A percentile compares a stretch with the other conserved stretches of the same genome.
Evolutionary conservation across 768 basidiomycete genomes (phyloP).

Genomic region (Lyophyllum atratum): DNA sequence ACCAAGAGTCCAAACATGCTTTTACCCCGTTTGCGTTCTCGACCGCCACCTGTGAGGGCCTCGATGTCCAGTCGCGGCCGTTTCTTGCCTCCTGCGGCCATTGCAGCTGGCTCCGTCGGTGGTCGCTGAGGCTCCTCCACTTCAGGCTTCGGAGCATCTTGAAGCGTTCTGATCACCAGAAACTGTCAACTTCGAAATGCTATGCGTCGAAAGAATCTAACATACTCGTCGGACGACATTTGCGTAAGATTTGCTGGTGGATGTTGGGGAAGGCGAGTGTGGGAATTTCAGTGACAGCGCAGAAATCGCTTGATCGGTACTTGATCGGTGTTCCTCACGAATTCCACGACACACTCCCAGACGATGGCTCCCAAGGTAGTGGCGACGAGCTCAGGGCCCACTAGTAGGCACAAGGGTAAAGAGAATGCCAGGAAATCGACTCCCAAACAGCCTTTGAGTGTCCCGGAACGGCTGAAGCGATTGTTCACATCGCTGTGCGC

Average conservation of each 20-base stretch:
- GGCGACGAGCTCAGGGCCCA: slow-evolving; percentile 4
- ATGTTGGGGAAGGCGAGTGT: slow-evolving; percentile 28
- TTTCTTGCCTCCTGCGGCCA: slow-evolving; percentile 51
- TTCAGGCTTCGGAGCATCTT: slow-evolving; percentile 31
- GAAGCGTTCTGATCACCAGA: slow-evolving; percentile 18
- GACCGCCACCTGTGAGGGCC: slow-evolving; percentile 38
- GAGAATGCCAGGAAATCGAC: slow-evolving; percentile 2
- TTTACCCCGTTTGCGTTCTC: slow-evolving; percentile 83
- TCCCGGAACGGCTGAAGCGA: slow-evolving; percentile 47
- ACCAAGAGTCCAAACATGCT: slow-evolving; percentile 84
- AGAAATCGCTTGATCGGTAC: neutral
- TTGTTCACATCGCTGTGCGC: slow-evolving; percentile 80
- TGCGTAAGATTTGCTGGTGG: slow-evolving; percentile 17
- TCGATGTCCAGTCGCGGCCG: slow-evolving; percentile 74
- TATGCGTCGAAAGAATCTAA: slow-evolving; percentile 3
- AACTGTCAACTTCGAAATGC: neutral
- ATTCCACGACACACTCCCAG: neutral
- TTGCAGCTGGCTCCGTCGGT: slow-evolving; percentile 48
- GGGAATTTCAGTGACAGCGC: slow-evolving; percentile 26
- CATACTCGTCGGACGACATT: slow-evolving; percentile 61
- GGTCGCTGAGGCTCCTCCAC: slow-evolving; percentile 33
- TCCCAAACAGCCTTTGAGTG: slow-evolving; percentile 32
- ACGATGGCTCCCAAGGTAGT: slow-evolving; percentile 16
- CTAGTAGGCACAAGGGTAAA: slow-evolving; percentile 7
- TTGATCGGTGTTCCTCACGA: neutral